phyloP scores from a whole-genome alignment of 352 stramenopile species.

The Globisporangium barbulae region DNA sequence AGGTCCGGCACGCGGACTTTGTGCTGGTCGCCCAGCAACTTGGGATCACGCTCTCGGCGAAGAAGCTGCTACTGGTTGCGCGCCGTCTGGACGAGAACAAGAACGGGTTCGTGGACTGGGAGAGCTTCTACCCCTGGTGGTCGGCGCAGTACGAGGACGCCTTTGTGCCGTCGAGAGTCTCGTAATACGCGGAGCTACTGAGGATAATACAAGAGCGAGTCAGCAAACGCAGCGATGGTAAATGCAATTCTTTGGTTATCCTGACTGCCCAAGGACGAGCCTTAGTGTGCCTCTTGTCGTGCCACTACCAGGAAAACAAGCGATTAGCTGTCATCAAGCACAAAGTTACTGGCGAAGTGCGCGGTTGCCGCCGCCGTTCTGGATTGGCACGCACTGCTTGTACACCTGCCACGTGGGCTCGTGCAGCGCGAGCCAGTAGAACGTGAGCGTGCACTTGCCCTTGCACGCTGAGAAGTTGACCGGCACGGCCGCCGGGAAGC shows the following conservation, averaged over 20 bases:
- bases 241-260: background rate
- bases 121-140: slow-evolving; percentile 68
- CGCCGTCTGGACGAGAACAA: slow-evolving; percentile 47
- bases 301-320: background rate
- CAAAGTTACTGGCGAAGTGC: slow-evolving; percentile 7
- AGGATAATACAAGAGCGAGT: background rate
- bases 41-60: slow-evolving; percentile 33
- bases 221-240: background rate
- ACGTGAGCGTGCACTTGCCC: slow-evolving; percentile 20
- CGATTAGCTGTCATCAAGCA: background rate
- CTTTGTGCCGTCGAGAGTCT: background rate
- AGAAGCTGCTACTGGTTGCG: slow-evolving; percentile 43
- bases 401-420: slow-evolving; percentile 24
- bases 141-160: slow-evolving; percentile 33
- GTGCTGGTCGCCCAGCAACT: slow-evolving; percentile 37
- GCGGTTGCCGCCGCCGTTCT: background rate
- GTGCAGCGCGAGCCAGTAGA: slow-evolving; percentile 27
- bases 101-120: slow-evolving; percentile 54
- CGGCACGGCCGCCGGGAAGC: slow-evolving; percentile 22
- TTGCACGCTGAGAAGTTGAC: slow-evolving; percentile 27
- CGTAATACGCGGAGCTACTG: background rate
- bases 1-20: slow-evolving; percentile 48
- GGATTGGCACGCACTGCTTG: slow-evolving; percentile 21
- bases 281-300: background rate
- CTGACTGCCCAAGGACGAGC: background rate